phyloP scores from a whole-genome alignment of 148 eudicot species.

The Hydrangea macrophylla region DNA sequence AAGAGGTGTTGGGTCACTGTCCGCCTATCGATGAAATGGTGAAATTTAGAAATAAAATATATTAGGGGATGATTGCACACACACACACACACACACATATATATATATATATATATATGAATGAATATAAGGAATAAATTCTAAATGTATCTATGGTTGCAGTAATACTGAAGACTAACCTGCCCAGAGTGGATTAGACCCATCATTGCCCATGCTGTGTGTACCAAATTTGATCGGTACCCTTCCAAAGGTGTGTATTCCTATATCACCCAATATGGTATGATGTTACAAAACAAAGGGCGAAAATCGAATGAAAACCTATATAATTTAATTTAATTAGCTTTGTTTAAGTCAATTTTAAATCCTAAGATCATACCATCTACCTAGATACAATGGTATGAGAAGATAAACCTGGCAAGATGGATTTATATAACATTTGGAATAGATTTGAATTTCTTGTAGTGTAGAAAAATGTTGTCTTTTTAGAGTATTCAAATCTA shows the following conservation, averaged over 20 bases:
- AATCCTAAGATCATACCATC: background rate
- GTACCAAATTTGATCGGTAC: constrained; percentile 38
- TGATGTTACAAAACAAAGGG: background rate
- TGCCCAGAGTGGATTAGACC: constrained; percentile 38
- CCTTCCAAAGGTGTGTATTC: constrained; percentile 37
- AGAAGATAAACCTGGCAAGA: no score
- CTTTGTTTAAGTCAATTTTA: background rate
- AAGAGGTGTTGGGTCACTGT: constrained; percentile 12
- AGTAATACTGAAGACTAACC: constrained; percentile 2
- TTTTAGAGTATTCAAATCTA: no score
- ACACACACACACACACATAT: no score
- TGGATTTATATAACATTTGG: no score
- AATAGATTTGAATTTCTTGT: no score
- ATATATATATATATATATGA: no score
- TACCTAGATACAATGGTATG: no score
- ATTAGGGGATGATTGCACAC: background rate
- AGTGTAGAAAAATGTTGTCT: no score
- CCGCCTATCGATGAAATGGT: constrained; percentile 13
- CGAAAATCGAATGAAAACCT: background rate
- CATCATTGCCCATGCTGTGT: constrained; percentile 15
- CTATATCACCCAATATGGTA: constrained; percentile 17
- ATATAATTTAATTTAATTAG: background rate
- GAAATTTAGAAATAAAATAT: background rate
- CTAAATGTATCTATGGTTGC: background rate
- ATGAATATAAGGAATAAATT: background rate